Conservation (phyloP, 139 green algal genomes). For the Chloropicon primus region DNA sequence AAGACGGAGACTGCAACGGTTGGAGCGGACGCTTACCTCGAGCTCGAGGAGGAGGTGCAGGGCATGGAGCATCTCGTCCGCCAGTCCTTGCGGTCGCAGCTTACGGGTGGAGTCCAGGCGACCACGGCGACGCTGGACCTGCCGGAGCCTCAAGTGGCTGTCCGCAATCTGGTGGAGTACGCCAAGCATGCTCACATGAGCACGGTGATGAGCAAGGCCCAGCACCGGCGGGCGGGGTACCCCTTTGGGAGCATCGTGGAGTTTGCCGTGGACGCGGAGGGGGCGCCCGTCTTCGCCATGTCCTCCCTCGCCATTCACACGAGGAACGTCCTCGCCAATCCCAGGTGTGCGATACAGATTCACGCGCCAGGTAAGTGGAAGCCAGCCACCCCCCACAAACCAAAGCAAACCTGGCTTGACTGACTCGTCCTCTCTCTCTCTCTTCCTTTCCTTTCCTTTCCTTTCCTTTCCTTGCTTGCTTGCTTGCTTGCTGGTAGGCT, state of each 20-base stretch:
- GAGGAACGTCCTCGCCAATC: conserved; percentile 58
- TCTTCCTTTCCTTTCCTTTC: no score
- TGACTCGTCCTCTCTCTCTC: no score
- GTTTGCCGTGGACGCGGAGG: conserved; percentile 79
- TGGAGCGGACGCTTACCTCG: no score
- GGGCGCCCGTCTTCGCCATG: not conserved
- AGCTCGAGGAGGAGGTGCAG: no score
- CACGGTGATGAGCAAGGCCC: conserved; percentile 93
- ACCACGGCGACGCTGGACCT: conserved; percentile 73
- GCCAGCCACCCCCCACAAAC: no score
- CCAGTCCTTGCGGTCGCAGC: conserved; percentile 31
- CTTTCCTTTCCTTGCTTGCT: no score
- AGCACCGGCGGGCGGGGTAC: conserved; percentile 84
- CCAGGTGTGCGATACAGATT: conserved; percentile 54
- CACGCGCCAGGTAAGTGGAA: conserved; percentile 95
- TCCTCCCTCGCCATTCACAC: conserved; percentile 68
- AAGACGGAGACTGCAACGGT: no score
- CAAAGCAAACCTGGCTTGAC: no score
- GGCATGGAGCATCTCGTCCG: no score
- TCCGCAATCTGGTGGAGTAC: conserved; percentile 76
- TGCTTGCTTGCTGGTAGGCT: no score
- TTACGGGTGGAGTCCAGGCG: conserved; percentile 71
- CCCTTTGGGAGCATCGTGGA: conserved; percentile 94
- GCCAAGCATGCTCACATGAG: conserved; percentile 83
- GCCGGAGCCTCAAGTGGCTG: conserved; percentile 63